Evolutionary conservation across 139 green algal species (phyloP).

Genomic region (Chlamydomonas sp.): DNA sequence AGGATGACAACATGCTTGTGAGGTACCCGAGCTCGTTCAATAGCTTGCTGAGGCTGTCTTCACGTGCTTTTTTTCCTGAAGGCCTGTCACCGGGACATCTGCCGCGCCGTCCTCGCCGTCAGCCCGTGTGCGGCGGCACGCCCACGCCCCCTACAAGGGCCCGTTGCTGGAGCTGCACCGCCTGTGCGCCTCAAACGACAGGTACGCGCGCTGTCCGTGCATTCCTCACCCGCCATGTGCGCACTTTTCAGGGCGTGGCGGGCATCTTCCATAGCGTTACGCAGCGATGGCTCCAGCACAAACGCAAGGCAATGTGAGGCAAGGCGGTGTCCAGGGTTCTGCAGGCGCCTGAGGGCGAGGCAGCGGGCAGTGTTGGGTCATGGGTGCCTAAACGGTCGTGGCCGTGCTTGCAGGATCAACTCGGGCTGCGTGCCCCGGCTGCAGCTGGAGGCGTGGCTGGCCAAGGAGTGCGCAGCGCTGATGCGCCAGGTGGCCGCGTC

Average conservation of each 20-base stretch:
- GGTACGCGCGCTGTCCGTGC: background rate
- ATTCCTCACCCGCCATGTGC: background rate
- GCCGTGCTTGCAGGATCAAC: slow-evolving; percentile 23
- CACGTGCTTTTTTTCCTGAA: background rate
- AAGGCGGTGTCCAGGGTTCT: too few relatives aligned
- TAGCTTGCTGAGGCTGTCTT: too few relatives aligned
- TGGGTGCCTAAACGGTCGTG: too few relatives aligned
- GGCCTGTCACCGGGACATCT: background rate
- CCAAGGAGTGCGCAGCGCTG: slow-evolving; percentile 38
- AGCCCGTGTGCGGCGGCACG: background rate
- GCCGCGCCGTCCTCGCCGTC: background rate
- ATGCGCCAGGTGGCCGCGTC: slow-evolving; percentile 51
- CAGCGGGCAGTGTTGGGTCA: too few relatives aligned
- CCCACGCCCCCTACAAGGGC: slow-evolving; percentile 38
- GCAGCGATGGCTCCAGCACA: too few relatives aligned
- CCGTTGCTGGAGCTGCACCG: slow-evolving; percentile 38
- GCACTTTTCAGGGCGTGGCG: background rate
- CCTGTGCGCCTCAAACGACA: slow-evolving; percentile 46
- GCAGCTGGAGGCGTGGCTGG: slow-evolving; percentile 59
- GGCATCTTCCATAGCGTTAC: background rate
- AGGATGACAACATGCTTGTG: too few relatives aligned
- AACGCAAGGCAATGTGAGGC: too few relatives aligned
- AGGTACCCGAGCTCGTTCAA: too few relatives aligned
- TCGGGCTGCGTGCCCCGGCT: slow-evolving; percentile 54
- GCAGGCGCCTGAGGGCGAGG: too few relatives aligned